These are phyloP conservation scores for Cercospora sp. DNA, from an alignment of 2,329 filamentous ascomycete genomes.

Conservation along the genomic window DNA sequence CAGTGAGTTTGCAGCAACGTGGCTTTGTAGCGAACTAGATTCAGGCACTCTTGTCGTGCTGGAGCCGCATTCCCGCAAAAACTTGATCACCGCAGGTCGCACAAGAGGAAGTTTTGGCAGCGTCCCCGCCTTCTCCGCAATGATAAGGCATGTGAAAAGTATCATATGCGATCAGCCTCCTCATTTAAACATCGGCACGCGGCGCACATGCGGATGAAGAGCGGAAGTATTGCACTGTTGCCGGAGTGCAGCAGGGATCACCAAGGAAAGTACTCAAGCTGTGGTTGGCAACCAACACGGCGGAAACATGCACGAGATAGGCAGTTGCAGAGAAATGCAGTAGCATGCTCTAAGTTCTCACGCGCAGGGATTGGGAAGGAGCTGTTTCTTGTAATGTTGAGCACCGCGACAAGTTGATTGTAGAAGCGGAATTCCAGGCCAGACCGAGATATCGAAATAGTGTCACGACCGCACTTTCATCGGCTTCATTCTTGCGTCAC, in stretches of 20 bases:
- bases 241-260: neutral
- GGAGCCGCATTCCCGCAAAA: neutral
- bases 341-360: neutral
- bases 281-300: neutral
- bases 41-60: neutral
- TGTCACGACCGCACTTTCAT: neutral
- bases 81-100: neutral
- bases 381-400: neutral
- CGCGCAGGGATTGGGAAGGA: neutral
- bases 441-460: neutral
- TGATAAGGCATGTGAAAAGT: constrained; percentile 7
- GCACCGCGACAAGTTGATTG: neutral
- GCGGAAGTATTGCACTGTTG: neutral
- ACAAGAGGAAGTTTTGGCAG: constrained; percentile 4
- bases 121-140: constrained; percentile 7
- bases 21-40: neutral
- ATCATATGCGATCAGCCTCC: neutral
- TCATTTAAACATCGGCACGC: neutral
- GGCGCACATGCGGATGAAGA: neutral
- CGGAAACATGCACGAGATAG: neutral
- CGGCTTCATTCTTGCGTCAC: neutral
- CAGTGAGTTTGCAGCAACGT: neutral
- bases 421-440: neutral
- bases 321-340: neutral
- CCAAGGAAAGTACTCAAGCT: neutral